phyloP scores from a whole-genome alignment of 306 rosid species.

The Vachellia pachyceras region DNA sequence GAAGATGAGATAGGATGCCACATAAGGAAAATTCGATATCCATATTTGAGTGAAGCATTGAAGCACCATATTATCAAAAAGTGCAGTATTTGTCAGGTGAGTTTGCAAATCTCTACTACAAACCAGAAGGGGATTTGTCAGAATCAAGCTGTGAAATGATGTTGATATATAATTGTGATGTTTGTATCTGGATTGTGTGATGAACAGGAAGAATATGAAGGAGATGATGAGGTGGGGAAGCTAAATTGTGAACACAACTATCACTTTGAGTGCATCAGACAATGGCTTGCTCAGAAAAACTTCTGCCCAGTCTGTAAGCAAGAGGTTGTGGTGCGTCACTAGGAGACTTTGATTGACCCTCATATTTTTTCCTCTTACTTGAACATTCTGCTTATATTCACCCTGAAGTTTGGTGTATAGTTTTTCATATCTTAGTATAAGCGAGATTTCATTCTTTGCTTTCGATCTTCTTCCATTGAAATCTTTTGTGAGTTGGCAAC shows the following conservation, averaged over 20 bases:
- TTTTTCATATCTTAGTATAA: conserved; percentile 51
- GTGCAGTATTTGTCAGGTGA: conserved; percentile 94
- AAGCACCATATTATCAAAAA: conserved; percentile 66
- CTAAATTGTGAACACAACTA: conserved; percentile 82
- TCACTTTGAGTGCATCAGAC: conserved; percentile 80
- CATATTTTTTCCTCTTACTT: not conserved
- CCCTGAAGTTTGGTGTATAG: conserved; percentile 63
- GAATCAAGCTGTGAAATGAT: not conserved
- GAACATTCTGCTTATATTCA: conserved; percentile 15
- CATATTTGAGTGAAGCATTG: conserved; percentile 51
- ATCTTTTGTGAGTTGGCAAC: conserved; percentile 24
- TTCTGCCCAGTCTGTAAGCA: conserved; percentile 92
- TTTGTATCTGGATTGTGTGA: too few species aligned
- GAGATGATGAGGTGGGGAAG: conserved; percentile 82
- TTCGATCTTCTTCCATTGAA: too few species aligned
- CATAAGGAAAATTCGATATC: conserved; percentile 59
- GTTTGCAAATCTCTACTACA: conserved; percentile 23
- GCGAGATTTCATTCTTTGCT: conserved; percentile 62
- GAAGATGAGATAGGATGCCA: conserved; percentile 74
- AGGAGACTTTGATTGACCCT: conserved; percentile 36
- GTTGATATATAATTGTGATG: too few species aligned
- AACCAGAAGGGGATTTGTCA: not conserved
- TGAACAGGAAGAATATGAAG: conserved; percentile 89
- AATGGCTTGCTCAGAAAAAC: conserved; percentile 90
- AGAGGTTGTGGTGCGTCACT: conserved; percentile 62